These are phyloP conservation scores for Pythium rhizo-oryzae DNA, from an alignment of 352 stramenopile species.

Conservation along the genomic window DNA sequence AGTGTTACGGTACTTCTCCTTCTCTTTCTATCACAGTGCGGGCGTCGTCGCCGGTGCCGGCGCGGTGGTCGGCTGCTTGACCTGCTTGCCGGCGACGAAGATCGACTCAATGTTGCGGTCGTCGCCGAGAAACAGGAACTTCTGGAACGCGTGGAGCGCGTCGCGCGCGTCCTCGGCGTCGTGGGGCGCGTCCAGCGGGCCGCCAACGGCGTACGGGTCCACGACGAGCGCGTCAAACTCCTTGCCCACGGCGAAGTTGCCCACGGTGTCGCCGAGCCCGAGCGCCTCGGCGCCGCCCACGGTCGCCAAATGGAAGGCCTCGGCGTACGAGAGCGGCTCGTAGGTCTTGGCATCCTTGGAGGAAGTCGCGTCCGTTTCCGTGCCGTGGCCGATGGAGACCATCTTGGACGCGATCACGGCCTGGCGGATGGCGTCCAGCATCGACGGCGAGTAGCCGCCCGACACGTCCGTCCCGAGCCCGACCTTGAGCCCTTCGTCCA, in stretches of 20 bases:
- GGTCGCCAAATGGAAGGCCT: conserved; percentile 93
- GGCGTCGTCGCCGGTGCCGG: no score
- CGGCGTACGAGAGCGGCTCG: conserved; percentile 60
- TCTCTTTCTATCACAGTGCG: no score
- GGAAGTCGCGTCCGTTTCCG: conserved; percentile 31
- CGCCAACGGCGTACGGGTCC: conserved; percentile 52
- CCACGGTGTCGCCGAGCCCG: conserved; percentile 77
- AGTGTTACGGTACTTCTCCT: no score
- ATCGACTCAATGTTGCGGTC: conserved; percentile 90
- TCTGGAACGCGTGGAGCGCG: conserved; percentile 83
- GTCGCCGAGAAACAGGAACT: conserved; percentile 91
- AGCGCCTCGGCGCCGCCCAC: conserved; percentile 84
- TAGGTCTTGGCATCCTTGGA: conserved; percentile 15
- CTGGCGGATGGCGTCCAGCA: conserved; percentile 92
- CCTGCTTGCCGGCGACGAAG: conserved; percentile 71
- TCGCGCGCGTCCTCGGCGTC: conserved; percentile 51
- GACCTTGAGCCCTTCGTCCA: conserved; percentile 87
- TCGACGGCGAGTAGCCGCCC: conserved; percentile 93
- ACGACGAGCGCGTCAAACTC: conserved; percentile 92
- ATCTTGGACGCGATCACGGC: conserved; percentile 91
- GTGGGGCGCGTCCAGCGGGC: conserved; percentile 67
- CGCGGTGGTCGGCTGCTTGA: conserved; percentile 39
- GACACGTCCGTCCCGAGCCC: conserved; percentile 95
- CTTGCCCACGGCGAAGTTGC: conserved; percentile 90
- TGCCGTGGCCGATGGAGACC: conserved; percentile 67